phyloP scores from a whole-genome alignment of 2,329 filamentous ascomycete genomes.

The Fusarium pseudograminearum region DNA sequence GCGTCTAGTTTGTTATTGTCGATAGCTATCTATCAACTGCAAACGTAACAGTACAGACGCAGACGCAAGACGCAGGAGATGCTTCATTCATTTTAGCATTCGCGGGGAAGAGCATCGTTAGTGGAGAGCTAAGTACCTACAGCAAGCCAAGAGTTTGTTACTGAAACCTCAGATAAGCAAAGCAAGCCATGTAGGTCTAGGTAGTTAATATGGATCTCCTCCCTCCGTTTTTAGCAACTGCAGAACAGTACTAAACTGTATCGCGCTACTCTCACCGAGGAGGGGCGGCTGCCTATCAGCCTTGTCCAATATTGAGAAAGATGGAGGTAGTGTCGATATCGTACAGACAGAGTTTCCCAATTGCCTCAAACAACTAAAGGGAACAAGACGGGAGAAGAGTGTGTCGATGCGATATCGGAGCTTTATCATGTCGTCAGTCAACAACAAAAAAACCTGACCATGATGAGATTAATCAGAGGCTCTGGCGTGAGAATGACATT shows the following conservation, averaged over 20 bases:
- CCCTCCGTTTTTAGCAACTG: conserved; percentile 18
- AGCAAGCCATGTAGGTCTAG: too few species aligned
- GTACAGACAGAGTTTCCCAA: conserved; percentile 3
- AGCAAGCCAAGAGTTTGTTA: conserved; percentile 1
- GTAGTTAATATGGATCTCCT: not conserved
- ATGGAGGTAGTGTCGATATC: conserved; percentile 34
- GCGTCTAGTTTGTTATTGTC: not conserved
- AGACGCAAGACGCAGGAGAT: conserved; percentile 35
- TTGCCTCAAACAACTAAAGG: not conserved
- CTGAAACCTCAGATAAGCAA: conserved; percentile 34
- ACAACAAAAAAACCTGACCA: not conserved
- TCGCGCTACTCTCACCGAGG: conserved; percentile 12
- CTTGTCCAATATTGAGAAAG: not conserved
- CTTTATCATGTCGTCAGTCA: not conserved
- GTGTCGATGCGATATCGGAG: conserved; percentile 15
- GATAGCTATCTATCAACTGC: conserved; percentile 14
- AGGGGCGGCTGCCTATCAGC: conserved; percentile 15
- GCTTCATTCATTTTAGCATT: conserved; percentile 15
- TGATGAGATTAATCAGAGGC: conserved; percentile 13
- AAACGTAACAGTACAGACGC: conserved; percentile 11
- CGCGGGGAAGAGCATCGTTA: conserved; percentile 32
- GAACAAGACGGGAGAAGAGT: not conserved
- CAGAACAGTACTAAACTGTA: not conserved
- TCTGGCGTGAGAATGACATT: conserved; percentile 8
- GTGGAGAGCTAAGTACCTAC: conserved; percentile 16